Conservation (phyloP, 495 filamentous ascomycete species). For the Trichoderma erinaceum region DNA sequence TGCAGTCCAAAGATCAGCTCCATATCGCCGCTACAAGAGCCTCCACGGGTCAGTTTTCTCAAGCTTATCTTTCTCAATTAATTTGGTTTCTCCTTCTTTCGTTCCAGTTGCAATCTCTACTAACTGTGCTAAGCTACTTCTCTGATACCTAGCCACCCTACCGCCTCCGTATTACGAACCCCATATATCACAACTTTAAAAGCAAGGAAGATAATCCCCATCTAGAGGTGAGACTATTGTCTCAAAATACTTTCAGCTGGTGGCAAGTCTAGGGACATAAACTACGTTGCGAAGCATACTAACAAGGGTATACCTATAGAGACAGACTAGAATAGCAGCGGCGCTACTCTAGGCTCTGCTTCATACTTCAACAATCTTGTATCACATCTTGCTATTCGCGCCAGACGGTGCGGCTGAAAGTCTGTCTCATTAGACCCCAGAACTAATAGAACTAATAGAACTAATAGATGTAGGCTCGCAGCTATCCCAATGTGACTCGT, state of each 20-base stretch:
- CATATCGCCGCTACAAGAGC: too few relatives aligned
- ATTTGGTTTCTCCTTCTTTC: not conserved
- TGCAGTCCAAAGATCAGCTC: too few relatives aligned
- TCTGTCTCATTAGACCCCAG: not conserved
- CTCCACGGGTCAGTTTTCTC: too few relatives aligned
- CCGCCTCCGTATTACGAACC: not conserved
- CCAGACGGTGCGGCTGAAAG: not conserved
- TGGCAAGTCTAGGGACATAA: too few relatives aligned
- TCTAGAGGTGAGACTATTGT: too few relatives aligned
- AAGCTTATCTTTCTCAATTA: too few relatives aligned
- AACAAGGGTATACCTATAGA: not conserved
- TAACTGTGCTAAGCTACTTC: not conserved
- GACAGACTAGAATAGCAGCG: not conserved
- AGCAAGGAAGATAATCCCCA: too few relatives aligned
- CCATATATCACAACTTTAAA: too few relatives aligned
- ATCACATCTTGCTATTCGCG: not conserved
- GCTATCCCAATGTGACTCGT: not conserved
- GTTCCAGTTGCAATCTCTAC: not conserved
- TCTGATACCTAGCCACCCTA: not conserved
- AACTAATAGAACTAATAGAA: not conserved
- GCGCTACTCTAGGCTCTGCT: not conserved
- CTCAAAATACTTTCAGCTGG: too few relatives aligned
- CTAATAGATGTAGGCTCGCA: not conserved
- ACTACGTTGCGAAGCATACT: not conserved
- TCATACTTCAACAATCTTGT: not conserved